Evolutionary conservation across 1,284 basidiomycete species (phyloP), one percentile per base, ranked within the genome.

Genomic region (Ceratobasidium sp.): DNA sequence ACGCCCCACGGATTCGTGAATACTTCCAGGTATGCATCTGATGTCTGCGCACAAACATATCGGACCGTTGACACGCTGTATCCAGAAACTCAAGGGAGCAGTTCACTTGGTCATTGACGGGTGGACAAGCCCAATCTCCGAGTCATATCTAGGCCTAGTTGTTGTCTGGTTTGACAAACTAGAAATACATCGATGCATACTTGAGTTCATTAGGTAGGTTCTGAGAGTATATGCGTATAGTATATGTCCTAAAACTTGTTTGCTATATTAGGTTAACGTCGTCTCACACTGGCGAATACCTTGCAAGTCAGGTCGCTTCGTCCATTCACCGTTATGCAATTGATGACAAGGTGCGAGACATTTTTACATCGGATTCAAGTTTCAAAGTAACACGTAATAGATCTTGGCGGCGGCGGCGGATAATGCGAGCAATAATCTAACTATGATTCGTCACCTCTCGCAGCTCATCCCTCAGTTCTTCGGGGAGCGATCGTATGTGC

Each of bases 71-170:
- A 33, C 33, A 33, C 33, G 4, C 4, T 33, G 33, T n/a, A n/a
- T 33, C 33, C 4, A 33, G 33, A 33, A 33, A 2, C 2, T 33
- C 33, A 33, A 33, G 33, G 4, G 33, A 2, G 33, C 33, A 4
- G 33, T 85, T 40, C 84, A 85, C 74, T 65, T 84, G 15, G 83
- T 82, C 28, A 79, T 84, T 67, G 83, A 85, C 81, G 83, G 84
- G 28, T 85, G 84, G 84, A 83, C 81, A 1, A 80, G 82, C 20
- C 84, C 84, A 0, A 73, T 83, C 50, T 73, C 78, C 9, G 78
- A 80, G 15, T 83, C 82, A 9, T 84, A 82, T 75, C 81, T 85
- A 26, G 83, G 84, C 1, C 57, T 84, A 66, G 83, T 84, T 20
- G 78, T 85, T 44, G 65, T 84, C 10, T 85, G 84, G 84, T 82